Percentiles rank a stretch among this genome's conserved stretches.
These are phyloP conservation scores for Colletotrichum tofieldiae DNA, from an alignment of 2,329 filamentous ascomycete species.

Conservation along the genomic window DNA sequence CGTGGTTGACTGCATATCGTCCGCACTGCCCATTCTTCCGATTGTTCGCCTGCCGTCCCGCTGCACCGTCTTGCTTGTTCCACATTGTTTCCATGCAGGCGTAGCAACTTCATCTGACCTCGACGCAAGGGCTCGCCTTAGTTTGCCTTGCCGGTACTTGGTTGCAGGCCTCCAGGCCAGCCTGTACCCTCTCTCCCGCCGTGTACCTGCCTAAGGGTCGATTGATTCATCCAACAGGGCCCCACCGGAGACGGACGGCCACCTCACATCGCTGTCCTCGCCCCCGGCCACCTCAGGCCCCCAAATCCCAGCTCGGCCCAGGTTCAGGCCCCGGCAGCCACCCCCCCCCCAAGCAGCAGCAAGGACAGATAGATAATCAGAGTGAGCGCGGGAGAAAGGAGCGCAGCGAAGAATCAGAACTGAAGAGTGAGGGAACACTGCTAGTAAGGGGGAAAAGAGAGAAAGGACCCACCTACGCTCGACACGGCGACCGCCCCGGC, in stretches of 20 bases:
- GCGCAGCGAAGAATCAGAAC: not conserved
- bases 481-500: slow-evolving; percentile 33
- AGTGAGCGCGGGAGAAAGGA: not conserved
- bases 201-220: slow-evolving; percentile 20
- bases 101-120: slow-evolving; percentile 40
- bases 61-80: slow-evolving; percentile 18
- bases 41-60: slow-evolving; percentile 13
- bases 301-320: slow-evolving; percentile 26
- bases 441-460: not conserved
- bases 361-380: slow-evolving; percentile 4
- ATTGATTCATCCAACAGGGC: slow-evolving; percentile 9
- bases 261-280: not conserved
- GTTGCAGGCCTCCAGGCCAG: slow-evolving; percentile 10
- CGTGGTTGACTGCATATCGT: not conserved
- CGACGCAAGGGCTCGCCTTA: slow-evolving; percentile 30
- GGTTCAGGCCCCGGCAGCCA: slow-evolving; percentile 22
- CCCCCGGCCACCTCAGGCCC: slow-evolving; percentile 20
- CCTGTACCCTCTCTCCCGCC: slow-evolving; percentile 11
- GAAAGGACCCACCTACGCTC: slow-evolving; percentile 18
- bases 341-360: not conserved
- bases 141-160: slow-evolving; percentile 19
- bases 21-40: not conserved
- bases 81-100: slow-evolving; percentile 29
- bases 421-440: slow-evolving; percentile 1
- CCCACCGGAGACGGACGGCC: slow-evolving; percentile 15